Percentiles rank a stretch among this genome's conserved stretches.
Evolutionary conservation across 202 grass and related monocot species (phyloP).

Genomic region (Saccharum hybrid): DNA sequence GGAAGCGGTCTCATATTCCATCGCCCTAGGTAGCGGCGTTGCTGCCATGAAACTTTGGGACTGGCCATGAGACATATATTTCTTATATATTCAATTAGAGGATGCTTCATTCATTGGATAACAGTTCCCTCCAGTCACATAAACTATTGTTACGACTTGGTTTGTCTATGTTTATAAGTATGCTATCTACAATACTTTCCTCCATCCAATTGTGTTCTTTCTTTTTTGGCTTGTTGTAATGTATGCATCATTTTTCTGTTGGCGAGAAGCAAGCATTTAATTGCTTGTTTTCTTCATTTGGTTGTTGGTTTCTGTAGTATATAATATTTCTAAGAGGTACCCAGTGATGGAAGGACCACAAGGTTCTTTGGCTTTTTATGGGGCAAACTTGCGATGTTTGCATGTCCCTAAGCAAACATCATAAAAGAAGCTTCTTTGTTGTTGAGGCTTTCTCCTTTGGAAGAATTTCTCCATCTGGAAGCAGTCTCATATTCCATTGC

Average conservation of each 20-base stretch:
- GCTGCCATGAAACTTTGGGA: slow-evolving; percentile 39
- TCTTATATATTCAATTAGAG: not conserved
- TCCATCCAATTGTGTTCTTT: not conserved
- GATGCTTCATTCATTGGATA: not conserved
- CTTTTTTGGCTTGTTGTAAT: not conserved
- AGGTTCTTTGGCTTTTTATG: slow-evolving; percentile 14
- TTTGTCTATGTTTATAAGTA: not conserved
- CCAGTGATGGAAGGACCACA: not conserved
- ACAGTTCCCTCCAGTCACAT: not conserved
- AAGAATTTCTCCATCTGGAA: slow-evolving; percentile 44
- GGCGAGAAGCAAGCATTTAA: not conserved
- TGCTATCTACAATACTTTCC: not conserved
- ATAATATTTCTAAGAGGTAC: too few relatives aligned
- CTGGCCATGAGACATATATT: slow-evolving; percentile 59
- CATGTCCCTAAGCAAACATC: slow-evolving; percentile 35
- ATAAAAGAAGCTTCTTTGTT: slow-evolving; percentile 18
- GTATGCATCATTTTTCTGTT: not conserved
- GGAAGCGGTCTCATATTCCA: slow-evolving; percentile 49
- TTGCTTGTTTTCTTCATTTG: not conserved
- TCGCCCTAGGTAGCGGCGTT: slow-evolving; percentile 19
- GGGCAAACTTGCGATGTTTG: slow-evolving; percentile 40
- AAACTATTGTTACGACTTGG: not conserved
- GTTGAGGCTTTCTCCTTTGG: slow-evolving; percentile 18
- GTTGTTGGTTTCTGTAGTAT: not conserved
- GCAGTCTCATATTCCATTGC: slow-evolving; percentile 48